Percentiles rank a stretch among this genome's conserved stretches.
phyloP scores from a whole-genome alignment of 208 protist genomes.

The Crithidia acanthocephali region DNA sequence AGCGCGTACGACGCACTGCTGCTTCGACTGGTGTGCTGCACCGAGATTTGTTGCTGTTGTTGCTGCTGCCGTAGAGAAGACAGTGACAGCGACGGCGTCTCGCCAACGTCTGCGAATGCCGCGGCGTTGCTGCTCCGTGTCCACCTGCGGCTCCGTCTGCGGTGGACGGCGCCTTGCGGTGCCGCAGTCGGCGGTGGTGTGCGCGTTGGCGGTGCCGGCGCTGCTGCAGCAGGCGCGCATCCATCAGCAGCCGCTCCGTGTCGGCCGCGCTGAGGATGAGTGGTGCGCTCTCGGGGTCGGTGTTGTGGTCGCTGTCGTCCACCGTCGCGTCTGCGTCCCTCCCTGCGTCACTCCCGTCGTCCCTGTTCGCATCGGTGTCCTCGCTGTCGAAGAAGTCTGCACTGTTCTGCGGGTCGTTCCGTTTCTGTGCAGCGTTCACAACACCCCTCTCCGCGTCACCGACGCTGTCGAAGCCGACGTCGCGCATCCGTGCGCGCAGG shows the following conservation, averaged over 20 bases:
- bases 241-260: constrained; percentile 38
- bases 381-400: not conserved
- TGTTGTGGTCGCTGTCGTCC: constrained; percentile 1
- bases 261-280: constrained; percentile 37
- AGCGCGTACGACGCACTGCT: not conserved
- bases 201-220: constrained; percentile 17
- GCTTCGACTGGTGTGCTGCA: constrained; percentile 7
- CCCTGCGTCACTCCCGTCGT: not conserved
- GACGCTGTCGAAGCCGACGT: not conserved
- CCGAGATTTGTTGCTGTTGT: constrained; percentile 4
- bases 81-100: not conserved
- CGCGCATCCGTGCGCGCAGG: constrained; percentile 5
- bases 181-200: not conserved
- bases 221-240: constrained; percentile 30
- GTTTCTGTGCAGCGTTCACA: no score
- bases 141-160: not conserved
- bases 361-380: not conserved
- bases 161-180: not conserved
- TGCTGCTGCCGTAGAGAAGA: not conserved
- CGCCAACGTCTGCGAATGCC: not conserved
- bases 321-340: not conserved
- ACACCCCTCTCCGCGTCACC: not conserved
- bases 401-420: no score
- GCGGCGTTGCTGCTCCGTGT: not conserved
- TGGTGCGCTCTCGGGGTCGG: constrained; percentile 6